A percentile compares a stretch with the other conserved stretches of the same genome.
phyloP scores from a whole-genome alignment of 805 yeast species.

The Spathaspora arborariae region DNA sequence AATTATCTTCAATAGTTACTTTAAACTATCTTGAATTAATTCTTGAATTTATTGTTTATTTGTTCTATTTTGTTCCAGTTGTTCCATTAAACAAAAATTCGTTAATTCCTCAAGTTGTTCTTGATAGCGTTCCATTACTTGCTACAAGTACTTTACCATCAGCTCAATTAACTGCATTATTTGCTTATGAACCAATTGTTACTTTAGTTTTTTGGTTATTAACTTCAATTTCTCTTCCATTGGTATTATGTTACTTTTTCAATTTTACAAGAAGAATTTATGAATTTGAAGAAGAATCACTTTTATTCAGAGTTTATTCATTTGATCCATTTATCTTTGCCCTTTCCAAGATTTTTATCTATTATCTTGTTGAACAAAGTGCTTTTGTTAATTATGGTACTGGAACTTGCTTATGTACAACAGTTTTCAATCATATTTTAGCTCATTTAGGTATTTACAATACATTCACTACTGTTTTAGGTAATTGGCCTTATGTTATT shows the following conservation, averaged over 20 bases:
- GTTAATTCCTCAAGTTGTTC: slow-evolving; percentile 33
- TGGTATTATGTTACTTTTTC: slow-evolving; percentile 44
- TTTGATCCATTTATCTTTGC: slow-evolving; percentile 56
- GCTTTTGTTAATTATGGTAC: slow-evolving; percentile 24
- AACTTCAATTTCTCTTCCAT: slow-evolving; percentile 39
- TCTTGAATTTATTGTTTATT: slow-evolving; percentile 27
- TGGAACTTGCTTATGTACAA: slow-evolving; percentile 21
- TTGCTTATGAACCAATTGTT: slow-evolving; percentile 23
- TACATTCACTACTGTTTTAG: slow-evolving; percentile 36
- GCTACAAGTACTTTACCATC: slow-evolving; percentile 19
- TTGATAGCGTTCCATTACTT: slow-evolving; percentile 26
- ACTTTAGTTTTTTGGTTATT: slow-evolving; percentile 39
- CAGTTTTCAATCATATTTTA: slow-evolving; percentile 27
- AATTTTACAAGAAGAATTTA: slow-evolving; percentile 46
- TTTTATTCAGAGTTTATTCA: slow-evolving; percentile 34
- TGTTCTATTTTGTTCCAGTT: slow-evolving; percentile 31
- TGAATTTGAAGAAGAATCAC: slow-evolving; percentile 28
- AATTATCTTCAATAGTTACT: slow-evolving; percentile 33
- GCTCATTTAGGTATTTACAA: slow-evolving; percentile 36
- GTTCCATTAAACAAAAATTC: slow-evolving; percentile 32
- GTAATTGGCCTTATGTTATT: slow-evolving; percentile 44
- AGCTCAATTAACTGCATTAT: slow-evolving; percentile 36
- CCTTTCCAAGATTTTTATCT: slow-evolving; percentile 42
- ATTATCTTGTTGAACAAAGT: slow-evolving; percentile 35
- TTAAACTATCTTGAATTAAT: slow-evolving; percentile 30